A percentile compares a stretch with the other conserved stretches of the same genome.
Evolutionary conservation across 129 eudicot genomes (phyloP).

Genomic region (Silybum marianum): DNA sequence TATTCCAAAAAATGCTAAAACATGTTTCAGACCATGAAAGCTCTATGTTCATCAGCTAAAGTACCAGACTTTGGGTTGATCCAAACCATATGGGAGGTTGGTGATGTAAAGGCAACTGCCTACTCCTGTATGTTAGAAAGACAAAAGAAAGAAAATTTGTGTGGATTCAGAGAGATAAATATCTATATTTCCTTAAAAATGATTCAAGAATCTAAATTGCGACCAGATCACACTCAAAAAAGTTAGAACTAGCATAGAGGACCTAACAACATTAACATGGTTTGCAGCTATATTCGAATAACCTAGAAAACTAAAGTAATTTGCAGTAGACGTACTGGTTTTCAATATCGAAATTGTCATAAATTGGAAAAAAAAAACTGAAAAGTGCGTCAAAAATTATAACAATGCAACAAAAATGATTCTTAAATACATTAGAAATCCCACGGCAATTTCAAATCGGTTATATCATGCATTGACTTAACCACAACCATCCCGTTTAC

Average conservation of each 20-base stretch:
- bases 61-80: neutral
- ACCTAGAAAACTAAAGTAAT: neutral
- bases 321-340: neutral
- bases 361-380: neutral
- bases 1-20: neutral
- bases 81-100: neutral
- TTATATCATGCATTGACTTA: neutral
- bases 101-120: neutral
- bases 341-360: neutral
- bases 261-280: neutral
- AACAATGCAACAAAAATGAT: neutral
- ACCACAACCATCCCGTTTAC: conserved; percentile 2
- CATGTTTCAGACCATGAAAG: neutral
- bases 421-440: neutral
- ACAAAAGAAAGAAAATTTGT: neutral
- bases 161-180: neutral
- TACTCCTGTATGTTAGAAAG: neutral
- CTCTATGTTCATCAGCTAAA: neutral
- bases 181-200: neutral
- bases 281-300: neutral
- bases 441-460: conserved; percentile 4
- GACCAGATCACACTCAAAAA: neutral
- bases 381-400: neutral
- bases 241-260: neutral
- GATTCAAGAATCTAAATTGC: neutral